phyloP scores from a whole-genome alignment of 768 basidiomycete genomes.

The Leccinum obscurum region DNA sequence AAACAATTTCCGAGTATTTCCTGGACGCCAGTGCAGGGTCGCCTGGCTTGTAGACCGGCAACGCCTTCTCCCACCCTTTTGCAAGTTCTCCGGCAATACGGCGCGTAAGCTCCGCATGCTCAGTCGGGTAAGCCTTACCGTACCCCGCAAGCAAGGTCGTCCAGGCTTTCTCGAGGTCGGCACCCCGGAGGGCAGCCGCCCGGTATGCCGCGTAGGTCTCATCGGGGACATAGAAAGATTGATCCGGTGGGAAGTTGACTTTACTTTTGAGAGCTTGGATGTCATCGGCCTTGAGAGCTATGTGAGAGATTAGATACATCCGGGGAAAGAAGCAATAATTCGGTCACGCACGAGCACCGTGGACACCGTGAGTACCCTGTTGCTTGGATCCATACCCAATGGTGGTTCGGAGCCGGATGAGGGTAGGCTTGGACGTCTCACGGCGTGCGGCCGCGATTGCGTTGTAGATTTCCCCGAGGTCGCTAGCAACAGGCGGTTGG shows the following conservation, averaged over 20 bases:
- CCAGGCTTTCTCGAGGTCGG: constrained; percentile 75
- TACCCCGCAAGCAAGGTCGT: constrained; percentile 66
- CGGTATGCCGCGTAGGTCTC: constrained; percentile 70
- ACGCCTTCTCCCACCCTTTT: constrained; percentile 78
- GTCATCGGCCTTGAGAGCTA: constrained; percentile 92
- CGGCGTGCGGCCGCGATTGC: constrained; percentile 77
- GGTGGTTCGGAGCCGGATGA: constrained; percentile 84
- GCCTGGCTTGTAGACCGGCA: constrained; percentile 81
- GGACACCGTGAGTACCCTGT: constrained; percentile 92
- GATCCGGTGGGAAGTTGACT: constrained; percentile 77
- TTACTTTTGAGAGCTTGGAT: constrained; percentile 79
- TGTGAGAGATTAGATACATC: constrained; percentile 8
- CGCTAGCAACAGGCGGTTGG: constrained; percentile 44
- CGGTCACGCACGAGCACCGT: constrained; percentile 77
- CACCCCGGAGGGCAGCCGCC: constrained; percentile 69
- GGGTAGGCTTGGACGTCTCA: constrained; percentile 80
- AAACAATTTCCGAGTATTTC: constrained; percentile 88
- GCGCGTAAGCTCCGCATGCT: constrained; percentile 83
- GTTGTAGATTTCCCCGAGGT: constrained; percentile 72
- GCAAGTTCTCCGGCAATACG: constrained; percentile 84
- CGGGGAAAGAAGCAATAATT: neutral
- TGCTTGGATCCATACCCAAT: constrained; percentile 94
- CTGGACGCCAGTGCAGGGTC: constrained; percentile 89
- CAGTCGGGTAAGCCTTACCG: constrained; percentile 73
- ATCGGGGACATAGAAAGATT: constrained; percentile 76